phyloP scores from a whole-genome alignment of 306 rosid species.

The Clitoria ternatea region DNA sequence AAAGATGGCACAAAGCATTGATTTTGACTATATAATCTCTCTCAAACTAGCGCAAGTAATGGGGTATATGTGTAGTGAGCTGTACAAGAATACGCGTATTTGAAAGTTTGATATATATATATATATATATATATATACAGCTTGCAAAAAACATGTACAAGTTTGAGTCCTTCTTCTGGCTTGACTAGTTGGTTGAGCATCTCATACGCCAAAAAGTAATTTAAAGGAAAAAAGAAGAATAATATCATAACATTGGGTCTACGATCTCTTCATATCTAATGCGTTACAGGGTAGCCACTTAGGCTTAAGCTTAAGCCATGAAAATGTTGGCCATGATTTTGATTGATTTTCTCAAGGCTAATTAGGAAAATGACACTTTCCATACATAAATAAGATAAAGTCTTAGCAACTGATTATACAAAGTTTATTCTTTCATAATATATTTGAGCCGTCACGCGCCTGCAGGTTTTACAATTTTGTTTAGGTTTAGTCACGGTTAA shows the following conservation, averaged over 20 bases:
- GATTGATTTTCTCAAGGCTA: not conserved
- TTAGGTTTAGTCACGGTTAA: too few species aligned
- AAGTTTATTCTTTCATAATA: constrained; percentile 10
- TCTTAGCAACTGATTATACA: not conserved
- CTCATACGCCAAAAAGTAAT: constrained; percentile 6
- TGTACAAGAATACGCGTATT: constrained; percentile 26
- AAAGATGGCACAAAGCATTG: not conserved
- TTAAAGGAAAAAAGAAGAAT: not conserved
- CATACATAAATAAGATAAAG: not conserved
- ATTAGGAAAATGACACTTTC: constrained; percentile 12
- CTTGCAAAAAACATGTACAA: constrained; percentile 26
- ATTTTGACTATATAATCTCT: not conserved
- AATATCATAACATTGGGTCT: not conserved
- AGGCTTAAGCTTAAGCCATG: not conserved
- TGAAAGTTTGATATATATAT: constrained; percentile 12
- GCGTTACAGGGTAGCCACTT: constrained; percentile 5
- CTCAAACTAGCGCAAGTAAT: constrained; percentile 11
- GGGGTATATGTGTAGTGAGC: not conserved
- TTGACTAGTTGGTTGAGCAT: constrained; percentile 28
- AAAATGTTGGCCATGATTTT: not conserved
- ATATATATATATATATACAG: constrained; percentile 21
- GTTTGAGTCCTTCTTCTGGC: constrained; percentile 6
- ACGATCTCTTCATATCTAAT: not conserved
- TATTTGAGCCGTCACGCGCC: constrained; percentile 26
- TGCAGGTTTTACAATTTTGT: too few species aligned